Conservation (phyloP, 1,284 basidiomycete species). For the Mycena sp. region DNA sequence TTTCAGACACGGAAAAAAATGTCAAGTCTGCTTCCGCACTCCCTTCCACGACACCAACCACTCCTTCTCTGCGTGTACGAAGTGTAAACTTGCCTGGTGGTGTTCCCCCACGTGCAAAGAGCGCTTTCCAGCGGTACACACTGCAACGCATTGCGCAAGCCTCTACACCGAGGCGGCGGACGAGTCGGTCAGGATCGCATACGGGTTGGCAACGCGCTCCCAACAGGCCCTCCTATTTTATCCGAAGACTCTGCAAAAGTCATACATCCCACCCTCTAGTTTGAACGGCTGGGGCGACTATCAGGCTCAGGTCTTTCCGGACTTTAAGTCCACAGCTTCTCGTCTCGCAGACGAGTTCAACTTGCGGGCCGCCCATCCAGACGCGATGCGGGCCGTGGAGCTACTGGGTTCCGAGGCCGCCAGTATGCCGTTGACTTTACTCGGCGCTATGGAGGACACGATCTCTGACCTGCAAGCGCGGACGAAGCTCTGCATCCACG, state of each 20-base stretch:
- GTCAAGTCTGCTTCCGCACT: constrained; percentile 21
- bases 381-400: not conserved
- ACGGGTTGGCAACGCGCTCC: not conserved
- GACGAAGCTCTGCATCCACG: constrained; percentile 23
- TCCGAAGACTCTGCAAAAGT: not conserved
- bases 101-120: constrained; percentile 6
- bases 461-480: constrained; percentile 19
- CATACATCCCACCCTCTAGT: constrained; percentile 19
- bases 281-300: constrained; percentile 25
- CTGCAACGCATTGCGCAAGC: not conserved
- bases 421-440: constrained; percentile 22
- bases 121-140: not conserved
- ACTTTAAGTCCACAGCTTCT: not conserved
- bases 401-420: not conserved
- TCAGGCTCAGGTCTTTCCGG: not conserved
- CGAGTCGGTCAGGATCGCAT: not conserved
- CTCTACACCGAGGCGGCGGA: not conserved
- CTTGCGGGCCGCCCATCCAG: constrained; percentile 1
- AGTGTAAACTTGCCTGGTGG: constrained; percentile 18
- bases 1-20: constrained; percentile 8
- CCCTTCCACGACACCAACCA: constrained; percentile 6
- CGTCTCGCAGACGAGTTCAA: not conserved
- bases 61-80: constrained; percentile 4
- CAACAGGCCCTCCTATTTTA: not conserved
- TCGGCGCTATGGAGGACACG: constrained; percentile 21